Conservation (phyloP, 768 basidiomycete genomes). For the Panus rudis region DNA sequence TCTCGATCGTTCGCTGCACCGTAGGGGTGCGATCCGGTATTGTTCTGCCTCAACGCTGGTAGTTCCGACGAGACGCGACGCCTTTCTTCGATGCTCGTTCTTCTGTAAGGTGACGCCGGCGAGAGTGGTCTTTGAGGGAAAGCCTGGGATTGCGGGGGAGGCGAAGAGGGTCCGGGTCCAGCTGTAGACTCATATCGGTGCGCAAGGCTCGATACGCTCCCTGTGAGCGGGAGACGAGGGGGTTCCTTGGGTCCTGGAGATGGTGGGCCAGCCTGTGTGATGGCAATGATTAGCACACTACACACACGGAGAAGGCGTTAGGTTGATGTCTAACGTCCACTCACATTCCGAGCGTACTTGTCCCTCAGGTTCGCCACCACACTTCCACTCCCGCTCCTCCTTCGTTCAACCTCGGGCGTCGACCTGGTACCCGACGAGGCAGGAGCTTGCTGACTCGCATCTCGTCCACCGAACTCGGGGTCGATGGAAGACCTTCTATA, state of each 20-base stretch:
- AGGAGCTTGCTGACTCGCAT: too few species aligned
- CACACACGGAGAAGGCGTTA: background rate
- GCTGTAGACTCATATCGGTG: constrained; percentile 50
- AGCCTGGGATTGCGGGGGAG: constrained; percentile 25
- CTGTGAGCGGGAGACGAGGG: constrained; percentile 52
- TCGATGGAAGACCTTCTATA: too few species aligned
- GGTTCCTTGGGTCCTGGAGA: constrained; percentile 56
- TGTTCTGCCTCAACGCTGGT: too few species aligned
- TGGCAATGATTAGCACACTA: background rate
- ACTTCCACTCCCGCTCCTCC: constrained; percentile 45
- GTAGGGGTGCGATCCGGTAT: too few species aligned
- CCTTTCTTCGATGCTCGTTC: too few species aligned
- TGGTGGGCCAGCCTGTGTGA: constrained; percentile 45
- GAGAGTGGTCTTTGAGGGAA: constrained; percentile 24
- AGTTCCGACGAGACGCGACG: too few species aligned
- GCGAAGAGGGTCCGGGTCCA: too few species aligned
- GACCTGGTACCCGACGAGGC: too few species aligned
- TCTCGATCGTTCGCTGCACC: too few species aligned
- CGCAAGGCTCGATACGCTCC: constrained; percentile 61
- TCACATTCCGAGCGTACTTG: constrained; percentile 51
- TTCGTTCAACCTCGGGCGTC: too few species aligned
- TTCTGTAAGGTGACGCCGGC: too few species aligned
- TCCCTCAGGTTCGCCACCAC: constrained; percentile 66
- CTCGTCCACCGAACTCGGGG: too few species aligned
- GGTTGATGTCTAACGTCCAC: constrained; percentile 17